Evolutionary conservation across 139 green algal species (phyloP).

Genomic region (Chlamydomonas schloesseri): DNA sequence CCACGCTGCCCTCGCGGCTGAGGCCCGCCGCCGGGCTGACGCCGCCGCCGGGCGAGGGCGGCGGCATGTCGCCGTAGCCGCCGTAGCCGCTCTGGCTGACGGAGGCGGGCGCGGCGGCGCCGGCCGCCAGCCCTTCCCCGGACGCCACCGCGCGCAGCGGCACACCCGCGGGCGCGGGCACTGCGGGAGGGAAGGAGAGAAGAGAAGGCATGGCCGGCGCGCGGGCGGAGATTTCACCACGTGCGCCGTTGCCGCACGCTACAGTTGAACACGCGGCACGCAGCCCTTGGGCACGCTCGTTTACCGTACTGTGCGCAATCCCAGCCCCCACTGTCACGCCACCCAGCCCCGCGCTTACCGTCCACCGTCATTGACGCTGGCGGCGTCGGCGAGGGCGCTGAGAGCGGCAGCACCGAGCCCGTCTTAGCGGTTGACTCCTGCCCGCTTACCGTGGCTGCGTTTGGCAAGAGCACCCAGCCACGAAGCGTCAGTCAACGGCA

Average conservation of each 20-base stretch:
- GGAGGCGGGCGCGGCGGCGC: too few relatives aligned
- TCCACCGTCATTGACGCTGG: too few relatives aligned
- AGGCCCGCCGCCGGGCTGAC: slow-evolving; percentile 31
- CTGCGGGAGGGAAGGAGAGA: neutral
- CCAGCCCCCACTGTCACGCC: too few relatives aligned
- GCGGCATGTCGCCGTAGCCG: neutral
- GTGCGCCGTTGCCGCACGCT: too few relatives aligned
- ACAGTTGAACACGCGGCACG: too few relatives aligned
- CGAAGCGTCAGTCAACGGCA: too few relatives aligned
- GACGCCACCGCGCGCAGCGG: neutral
- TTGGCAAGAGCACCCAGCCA: too few relatives aligned
- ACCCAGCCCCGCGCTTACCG: too few relatives aligned
- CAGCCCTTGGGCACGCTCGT: too few relatives aligned
- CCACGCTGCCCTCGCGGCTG: slow-evolving; percentile 56
- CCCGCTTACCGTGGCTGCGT: slow-evolving; percentile 2
- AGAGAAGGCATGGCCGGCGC: neutral
- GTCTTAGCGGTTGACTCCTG: slow-evolving; percentile 27
- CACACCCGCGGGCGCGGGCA: neutral
- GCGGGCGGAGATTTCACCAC: too few relatives aligned
- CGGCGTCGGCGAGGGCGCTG: neutral
- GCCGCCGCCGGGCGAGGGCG: slow-evolving; percentile 24
- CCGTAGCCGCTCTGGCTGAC: too few relatives aligned
- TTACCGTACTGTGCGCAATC: too few relatives aligned
- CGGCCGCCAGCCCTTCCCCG: neutral
- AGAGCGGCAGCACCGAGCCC: slow-evolving; percentile 12